Conservation (phyloP, 805 yeast species). For the Ogataea corticis region DNA sequence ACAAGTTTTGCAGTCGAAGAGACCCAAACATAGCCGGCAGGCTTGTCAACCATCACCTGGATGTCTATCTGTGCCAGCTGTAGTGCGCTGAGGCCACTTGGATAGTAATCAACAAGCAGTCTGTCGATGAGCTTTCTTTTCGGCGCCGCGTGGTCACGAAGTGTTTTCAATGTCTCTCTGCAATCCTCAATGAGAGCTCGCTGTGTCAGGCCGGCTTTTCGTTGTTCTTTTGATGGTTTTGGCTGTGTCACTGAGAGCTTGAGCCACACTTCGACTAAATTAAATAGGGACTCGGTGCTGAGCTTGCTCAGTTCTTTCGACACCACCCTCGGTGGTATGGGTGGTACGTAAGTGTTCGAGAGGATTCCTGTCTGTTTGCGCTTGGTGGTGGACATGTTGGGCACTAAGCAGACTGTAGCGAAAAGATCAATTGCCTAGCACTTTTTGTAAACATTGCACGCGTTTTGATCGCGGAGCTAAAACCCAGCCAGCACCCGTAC, state of each 20-base stretch:
- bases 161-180: constrained; percentile 11
- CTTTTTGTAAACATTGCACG: constrained; percentile 2
- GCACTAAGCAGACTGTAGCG: background rate
- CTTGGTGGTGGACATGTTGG: background rate
- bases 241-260: constrained; percentile 34
- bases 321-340: constrained; percentile 21
- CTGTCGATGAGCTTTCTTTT: constrained; percentile 42
- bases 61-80: constrained; percentile 75
- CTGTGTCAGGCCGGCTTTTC: constrained; percentile 20
- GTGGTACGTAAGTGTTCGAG: constrained; percentile 37
- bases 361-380: constrained; percentile 31
- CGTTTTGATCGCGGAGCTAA: background rate
- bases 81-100: constrained; percentile 56
- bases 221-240: constrained; percentile 20
- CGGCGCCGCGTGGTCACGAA: constrained; percentile 17
- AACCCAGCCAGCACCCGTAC: background rate
- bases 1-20: constrained; percentile 46
- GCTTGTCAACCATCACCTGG: constrained; percentile 60
- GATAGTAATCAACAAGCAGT: constrained; percentile 52
- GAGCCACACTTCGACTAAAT: constrained; percentile 36
- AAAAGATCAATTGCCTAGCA: background rate
- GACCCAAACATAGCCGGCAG: constrained; percentile 48
- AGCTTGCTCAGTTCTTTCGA: constrained; percentile 30
- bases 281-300: constrained; percentile 31
- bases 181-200: constrained; percentile 19